Conservation (phyloP, 23 red algal genomes). For the Gracilariopsis chorda region DNA sequence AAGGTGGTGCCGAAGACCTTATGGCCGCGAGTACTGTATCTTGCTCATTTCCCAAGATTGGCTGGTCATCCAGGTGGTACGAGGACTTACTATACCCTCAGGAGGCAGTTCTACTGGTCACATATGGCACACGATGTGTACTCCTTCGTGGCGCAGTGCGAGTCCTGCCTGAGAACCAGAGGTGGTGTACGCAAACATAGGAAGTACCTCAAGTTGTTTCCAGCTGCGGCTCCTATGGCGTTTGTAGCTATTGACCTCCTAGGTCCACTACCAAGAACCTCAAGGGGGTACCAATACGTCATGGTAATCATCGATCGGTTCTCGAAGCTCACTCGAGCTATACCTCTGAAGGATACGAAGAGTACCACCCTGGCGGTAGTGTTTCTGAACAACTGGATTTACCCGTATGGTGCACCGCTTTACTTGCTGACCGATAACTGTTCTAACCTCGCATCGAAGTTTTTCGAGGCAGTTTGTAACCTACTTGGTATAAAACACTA, state of each 20-base stretch:
- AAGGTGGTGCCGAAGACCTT: not conserved
- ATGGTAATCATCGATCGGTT: slow-evolving; percentile 33
- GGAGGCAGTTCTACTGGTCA: slow-evolving; percentile 38
- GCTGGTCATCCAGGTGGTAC: slow-evolving; percentile 8
- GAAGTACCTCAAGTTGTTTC: slow-evolving; percentile 26
- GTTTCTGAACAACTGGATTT: slow-evolving; percentile 21
- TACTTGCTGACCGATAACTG: slow-evolving; percentile 27
- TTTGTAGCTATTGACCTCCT: slow-evolving; percentile 31
- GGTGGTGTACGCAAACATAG: not conserved
- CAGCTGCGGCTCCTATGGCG: slow-evolving; percentile 1
- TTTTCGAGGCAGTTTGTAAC: slow-evolving; percentile 19
- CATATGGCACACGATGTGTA: slow-evolving; percentile 22
- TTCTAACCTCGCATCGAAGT: not conserved
- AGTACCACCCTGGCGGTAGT: not conserved
- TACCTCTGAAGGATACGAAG: slow-evolving; percentile 15
- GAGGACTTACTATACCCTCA: slow-evolving; percentile 29
- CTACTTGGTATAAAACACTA: not conserved
- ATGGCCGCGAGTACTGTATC: not conserved
- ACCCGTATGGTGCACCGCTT: not conserved
- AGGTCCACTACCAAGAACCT: slow-evolving; percentile 3
- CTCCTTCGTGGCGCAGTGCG: not conserved
- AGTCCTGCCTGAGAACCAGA: not conserved
- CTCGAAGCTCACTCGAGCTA: slow-evolving; percentile 20
- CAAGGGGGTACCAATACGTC: not conserved
- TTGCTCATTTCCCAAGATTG: not conserved